phyloP scores from a whole-genome alignment of 257 asterid species.

The Linaria vulgaris region DNA sequence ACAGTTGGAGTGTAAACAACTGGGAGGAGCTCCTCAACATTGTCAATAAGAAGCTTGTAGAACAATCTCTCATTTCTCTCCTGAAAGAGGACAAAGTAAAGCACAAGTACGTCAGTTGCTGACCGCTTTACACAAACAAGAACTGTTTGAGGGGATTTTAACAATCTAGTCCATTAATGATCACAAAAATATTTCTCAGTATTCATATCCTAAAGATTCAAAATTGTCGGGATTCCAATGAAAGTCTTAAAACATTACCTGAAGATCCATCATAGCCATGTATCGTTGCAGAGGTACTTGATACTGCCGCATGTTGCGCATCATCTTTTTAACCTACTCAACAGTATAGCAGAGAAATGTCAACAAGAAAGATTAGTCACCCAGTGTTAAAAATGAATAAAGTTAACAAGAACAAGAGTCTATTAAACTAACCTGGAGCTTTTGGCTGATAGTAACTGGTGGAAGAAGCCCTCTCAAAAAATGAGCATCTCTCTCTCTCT shows the following conservation, averaged over 20 bases:
- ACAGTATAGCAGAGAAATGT: neutral
- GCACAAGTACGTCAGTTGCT: neutral
- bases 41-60: conserved; percentile 72
- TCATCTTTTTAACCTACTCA: conserved; percentile 46
- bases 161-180: too few relatives aligned
- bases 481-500: conserved; percentile 95
- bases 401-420: neutral
- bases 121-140: neutral
- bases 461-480: conserved; percentile 98
- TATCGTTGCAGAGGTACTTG: conserved; percentile 72
- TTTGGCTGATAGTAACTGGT: conserved; percentile 73
- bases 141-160: neutral
- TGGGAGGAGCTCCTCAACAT: conserved; percentile 76
- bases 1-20: conserved; percentile 76
- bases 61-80: conserved; percentile 65
- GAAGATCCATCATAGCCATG: conserved; percentile 87
- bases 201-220: too few relatives aligned
- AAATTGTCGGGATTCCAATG: neutral
- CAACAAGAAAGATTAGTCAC: neutral
- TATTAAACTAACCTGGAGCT: conserved; percentile 60
- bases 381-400: conserved; percentile 21
- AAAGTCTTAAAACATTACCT: conserved; percentile 37
- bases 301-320: conserved; percentile 62
- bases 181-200: too few relatives aligned
- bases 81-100: conserved; percentile 35